A percentile compares a stretch with the other conserved stretches of the same genome.
phyloP scores from a whole-genome alignment of 2,329 filamentous ascomycete species.

The Xylaria sp. region DNA sequence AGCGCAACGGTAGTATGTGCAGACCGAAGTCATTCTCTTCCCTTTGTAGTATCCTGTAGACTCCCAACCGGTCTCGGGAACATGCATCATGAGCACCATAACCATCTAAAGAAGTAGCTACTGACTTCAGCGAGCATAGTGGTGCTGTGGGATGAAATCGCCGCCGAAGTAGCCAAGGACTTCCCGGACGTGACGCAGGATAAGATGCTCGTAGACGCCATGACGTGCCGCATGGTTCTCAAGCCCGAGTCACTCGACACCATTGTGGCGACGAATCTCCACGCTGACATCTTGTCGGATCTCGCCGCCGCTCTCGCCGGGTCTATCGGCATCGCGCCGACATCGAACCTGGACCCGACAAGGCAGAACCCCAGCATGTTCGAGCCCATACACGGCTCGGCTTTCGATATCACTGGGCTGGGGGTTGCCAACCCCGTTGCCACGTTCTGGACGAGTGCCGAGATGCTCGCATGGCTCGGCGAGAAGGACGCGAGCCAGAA shows the following conservation, averaged over 20 bases:
- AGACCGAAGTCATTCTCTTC: too few relatives aligned
- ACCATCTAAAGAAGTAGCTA: too few relatives aligned
- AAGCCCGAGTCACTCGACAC: slow-evolving; percentile 70
- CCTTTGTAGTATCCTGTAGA: too few relatives aligned
- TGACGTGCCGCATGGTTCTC: slow-evolving; percentile 72
- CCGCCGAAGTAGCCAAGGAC: slow-evolving; percentile 63
- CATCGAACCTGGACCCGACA: slow-evolving; percentile 72
- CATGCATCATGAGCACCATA: too few relatives aligned
- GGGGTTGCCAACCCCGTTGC: slow-evolving; percentile 67
- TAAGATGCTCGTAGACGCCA: slow-evolving; percentile 75
- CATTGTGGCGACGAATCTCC: slow-evolving; percentile 71
- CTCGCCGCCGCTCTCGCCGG: slow-evolving; percentile 76
- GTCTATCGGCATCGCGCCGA: slow-evolving; percentile 78
- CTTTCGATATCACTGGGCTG: slow-evolving; percentile 68
- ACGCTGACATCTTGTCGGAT: slow-evolving; percentile 74
- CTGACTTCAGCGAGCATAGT: too few relatives aligned
- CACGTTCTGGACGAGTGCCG: slow-evolving; percentile 68
- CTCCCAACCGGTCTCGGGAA: too few relatives aligned
- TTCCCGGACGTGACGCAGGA: slow-evolving; percentile 70
- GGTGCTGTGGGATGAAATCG: slow-evolving; percentile 75
- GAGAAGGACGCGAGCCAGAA: slow-evolving; percentile 61
- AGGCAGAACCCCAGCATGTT: slow-evolving; percentile 67
- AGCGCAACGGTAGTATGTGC: slow-evolving; percentile 72
- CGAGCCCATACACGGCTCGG: slow-evolving; percentile 69
- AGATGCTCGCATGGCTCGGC: slow-evolving; percentile 69